Conservation (phyloP, 257 asterid genomes). For the Ajuga chamaepitys region DNA sequence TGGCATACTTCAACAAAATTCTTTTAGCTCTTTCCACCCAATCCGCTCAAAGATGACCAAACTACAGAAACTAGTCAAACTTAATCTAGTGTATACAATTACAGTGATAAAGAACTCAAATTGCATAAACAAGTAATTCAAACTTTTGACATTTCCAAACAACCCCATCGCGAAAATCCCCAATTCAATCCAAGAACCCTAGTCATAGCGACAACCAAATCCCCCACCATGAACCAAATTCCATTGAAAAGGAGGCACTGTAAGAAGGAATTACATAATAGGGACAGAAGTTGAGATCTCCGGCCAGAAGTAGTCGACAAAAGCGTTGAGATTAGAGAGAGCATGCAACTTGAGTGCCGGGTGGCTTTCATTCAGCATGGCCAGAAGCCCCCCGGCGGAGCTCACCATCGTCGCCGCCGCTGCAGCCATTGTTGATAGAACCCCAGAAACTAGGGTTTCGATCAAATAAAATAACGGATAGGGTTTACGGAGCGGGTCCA, state of each 20-base stretch:
- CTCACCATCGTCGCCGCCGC: conserved; percentile 75
- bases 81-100: not conserved
- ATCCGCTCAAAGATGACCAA: not conserved
- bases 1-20: not conserved
- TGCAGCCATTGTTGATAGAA: conserved; percentile 24
- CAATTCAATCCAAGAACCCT: not conserved
- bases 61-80: not conserved
- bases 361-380: conserved; percentile 82
- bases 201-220: not conserved
- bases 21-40: not conserved
- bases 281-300: conserved; percentile 93
- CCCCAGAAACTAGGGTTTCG: conserved; percentile 15
- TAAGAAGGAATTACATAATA: conserved; percentile 36
- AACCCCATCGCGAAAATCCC: not conserved
- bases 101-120: not conserved
- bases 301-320: conserved; percentile 82
- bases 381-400: conserved; percentile 83
- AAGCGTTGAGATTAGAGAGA: conserved; percentile 68
- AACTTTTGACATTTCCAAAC: not conserved
- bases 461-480: conserved; percentile 10
- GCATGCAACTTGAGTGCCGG: conserved; percentile 84
- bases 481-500: not conserved
- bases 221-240: not conserved
- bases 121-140: not conserved
- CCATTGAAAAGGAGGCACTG: not conserved